A percentile compares a stretch with the other conserved stretches of the same genome.
These are phyloP conservation scores for Termitomyces sp. DNA, from an alignment of 768 basidiomycete species.

Conservation along the genomic window DNA sequence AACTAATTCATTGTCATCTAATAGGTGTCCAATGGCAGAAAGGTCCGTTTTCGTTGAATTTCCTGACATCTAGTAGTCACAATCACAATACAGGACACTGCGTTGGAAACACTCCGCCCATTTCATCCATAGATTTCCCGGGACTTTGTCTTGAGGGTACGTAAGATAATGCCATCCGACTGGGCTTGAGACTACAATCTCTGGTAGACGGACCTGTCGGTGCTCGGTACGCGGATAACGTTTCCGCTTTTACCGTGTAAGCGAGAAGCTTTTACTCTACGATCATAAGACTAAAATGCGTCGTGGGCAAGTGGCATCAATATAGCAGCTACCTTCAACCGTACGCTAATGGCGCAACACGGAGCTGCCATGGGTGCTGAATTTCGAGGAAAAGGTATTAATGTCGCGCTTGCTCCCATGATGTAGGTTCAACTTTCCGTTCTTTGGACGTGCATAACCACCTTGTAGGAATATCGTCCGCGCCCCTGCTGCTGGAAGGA, in stretches of 20 bases:
- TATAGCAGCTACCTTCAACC: conserved; percentile 48
- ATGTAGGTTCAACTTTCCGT: conserved; percentile 27
- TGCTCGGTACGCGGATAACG: conserved; percentile 40
- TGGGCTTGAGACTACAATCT: neutral
- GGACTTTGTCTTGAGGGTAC: conserved; percentile 47
- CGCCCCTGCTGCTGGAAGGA: conserved; percentile 41
- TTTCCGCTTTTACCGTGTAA: conserved; percentile 47
- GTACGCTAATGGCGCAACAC: conserved; percentile 49
- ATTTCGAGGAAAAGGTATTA: conserved; percentile 54
- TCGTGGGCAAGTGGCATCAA: conserved; percentile 36
- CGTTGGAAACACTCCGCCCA: conserved; percentile 45
- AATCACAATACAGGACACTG: conserved; percentile 29
- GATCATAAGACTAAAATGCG: neutral
- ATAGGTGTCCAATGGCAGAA: conserved; percentile 39
- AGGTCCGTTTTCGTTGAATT: conserved; percentile 14
- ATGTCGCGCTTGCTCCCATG: conserved; percentile 47
- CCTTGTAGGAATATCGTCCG: conserved; percentile 36
- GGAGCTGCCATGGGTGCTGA: conserved; percentile 56
- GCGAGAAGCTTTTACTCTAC: conserved; percentile 2
- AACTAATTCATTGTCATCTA: neutral
- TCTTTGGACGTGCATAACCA: neutral
- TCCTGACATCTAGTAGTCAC: neutral
- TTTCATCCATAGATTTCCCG: conserved; percentile 41
- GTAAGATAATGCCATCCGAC: neutral
- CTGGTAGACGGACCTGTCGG: conserved; percentile 40